A percentile compares a stretch with the other conserved stretches of the same genome.
Conservation (phyloP, 148 eudicot genomes). For the Bassia scoparia region DNA sequence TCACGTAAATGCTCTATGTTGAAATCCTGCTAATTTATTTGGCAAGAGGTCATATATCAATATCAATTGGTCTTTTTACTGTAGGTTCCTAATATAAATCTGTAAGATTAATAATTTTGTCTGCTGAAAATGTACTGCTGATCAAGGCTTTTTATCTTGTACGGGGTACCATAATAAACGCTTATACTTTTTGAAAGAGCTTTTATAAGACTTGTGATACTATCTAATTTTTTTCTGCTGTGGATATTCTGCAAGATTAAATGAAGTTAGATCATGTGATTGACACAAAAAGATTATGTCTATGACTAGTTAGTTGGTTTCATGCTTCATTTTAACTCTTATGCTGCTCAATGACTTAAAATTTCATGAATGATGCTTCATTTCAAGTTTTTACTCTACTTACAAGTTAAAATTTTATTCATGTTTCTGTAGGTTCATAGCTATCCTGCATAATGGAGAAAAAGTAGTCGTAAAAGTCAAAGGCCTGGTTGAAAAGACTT, state of each 20-base stretch:
- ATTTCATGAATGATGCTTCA: no score
- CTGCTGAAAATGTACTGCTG: conserved; percentile 1
- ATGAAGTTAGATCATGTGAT: neutral
- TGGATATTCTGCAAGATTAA: neutral
- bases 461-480: conserved; percentile 92
- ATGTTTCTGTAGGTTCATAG: conserved; percentile 67
- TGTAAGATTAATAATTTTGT: neutral
- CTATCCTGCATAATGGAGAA: conserved; percentile 87
- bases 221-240: neutral
- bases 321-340: neutral
- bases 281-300: neutral
- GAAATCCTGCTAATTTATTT: neutral
- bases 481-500: conserved; percentile 94
- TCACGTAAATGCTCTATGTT: neutral
- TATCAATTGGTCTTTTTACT: neutral
- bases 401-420: conserved; percentile 13
- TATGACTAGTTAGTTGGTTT: conserved; percentile 5
- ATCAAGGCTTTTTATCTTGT: no score
- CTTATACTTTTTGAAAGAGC: neutral
- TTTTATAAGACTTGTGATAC: neutral
- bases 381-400: neutral
- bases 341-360: no score
- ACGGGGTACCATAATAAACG: neutral
- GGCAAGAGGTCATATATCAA: neutral
- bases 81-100: neutral